These are phyloP conservation scores for Saccharum spontaneum DNA, from an alignment of 176 grass and related monocot species.

Conservation along the genomic window DNA sequence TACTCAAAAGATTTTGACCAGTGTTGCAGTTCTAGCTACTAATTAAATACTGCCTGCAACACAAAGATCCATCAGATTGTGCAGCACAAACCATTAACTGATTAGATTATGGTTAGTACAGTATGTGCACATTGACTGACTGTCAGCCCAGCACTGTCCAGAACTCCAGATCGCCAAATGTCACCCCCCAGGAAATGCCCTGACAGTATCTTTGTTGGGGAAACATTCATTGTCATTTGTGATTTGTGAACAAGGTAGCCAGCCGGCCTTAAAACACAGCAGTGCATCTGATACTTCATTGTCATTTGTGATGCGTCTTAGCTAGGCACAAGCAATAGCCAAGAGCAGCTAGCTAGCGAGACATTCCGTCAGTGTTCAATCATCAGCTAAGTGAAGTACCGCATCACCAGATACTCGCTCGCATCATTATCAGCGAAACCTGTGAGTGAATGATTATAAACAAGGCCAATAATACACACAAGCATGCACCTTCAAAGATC, in stretches of 20 bases:
- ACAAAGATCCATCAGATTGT: neutral
- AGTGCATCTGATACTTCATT: too few relatives aligned
- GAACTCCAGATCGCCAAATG: too few relatives aligned
- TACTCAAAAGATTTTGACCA: neutral
- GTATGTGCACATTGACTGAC: neutral
- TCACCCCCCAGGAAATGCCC: too few relatives aligned
- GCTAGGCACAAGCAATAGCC: too few relatives aligned
- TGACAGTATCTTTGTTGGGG: neutral
- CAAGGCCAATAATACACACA: neutral
- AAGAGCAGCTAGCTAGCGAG: too few relatives aligned
- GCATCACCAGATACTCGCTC: neutral
- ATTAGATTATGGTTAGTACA: neutral
- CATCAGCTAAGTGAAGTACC: neutral
- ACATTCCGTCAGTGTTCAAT: slow-evolving; percentile 10
- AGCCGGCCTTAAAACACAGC: too few relatives aligned
- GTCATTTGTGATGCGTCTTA: too few relatives aligned
- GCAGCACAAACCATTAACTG: neutral
- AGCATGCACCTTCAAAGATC: slow-evolving; percentile 5
- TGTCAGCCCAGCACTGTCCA: neutral
- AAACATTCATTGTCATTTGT: neutral
- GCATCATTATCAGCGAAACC: slow-evolving; percentile 29
- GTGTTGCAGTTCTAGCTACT: neutral
- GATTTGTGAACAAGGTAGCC: too few relatives aligned
- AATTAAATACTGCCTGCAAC: neutral
- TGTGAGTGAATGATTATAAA: neutral